phyloP scores from a whole-genome alignment of 768 basidiomycete species.

The Boletus fagicola region DNA sequence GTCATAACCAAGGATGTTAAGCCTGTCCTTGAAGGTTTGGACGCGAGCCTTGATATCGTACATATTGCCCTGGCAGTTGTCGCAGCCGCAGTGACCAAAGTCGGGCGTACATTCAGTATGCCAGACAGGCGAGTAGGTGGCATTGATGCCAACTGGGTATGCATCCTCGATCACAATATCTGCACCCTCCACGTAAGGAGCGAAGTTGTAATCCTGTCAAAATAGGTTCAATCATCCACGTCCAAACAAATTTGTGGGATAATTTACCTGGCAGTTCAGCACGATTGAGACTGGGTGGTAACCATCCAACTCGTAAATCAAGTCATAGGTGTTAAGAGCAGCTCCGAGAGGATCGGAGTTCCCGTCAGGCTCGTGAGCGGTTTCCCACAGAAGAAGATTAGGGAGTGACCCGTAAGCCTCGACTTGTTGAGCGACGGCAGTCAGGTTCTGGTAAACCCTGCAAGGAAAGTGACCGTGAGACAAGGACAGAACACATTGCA shows the following conservation, averaged over 20 bases:
- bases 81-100: slow-evolving; percentile 75
- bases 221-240: neutral
- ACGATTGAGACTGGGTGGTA: slow-evolving; percentile 60
- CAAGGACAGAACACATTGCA: neutral
- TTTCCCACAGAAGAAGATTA: slow-evolving; percentile 71
- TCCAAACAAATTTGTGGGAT: neutral
- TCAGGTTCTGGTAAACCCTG: slow-evolving; percentile 59
- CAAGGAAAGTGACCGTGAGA: neutral
- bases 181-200: slow-evolving; percentile 55
- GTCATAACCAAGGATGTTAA: slow-evolving; percentile 63
- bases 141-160: slow-evolving; percentile 50
- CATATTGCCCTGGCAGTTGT: slow-evolving; percentile 61
- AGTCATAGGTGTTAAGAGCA: slow-evolving; percentile 44
- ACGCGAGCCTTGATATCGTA: slow-evolving; percentile 64
- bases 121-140: slow-evolving; percentile 60
- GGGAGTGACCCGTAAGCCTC: slow-evolving; percentile 60
- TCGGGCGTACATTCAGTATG: slow-evolving; percentile 57
- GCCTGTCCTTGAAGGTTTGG: slow-evolving; percentile 60
- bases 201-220: slow-evolving; percentile 59
- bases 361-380: slow-evolving; percentile 72
- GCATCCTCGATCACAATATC: slow-evolving; percentile 62
- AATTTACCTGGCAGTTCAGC: slow-evolving; percentile 43
- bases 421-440: slow-evolving; percentile 62
- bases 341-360: slow-evolving; percentile 63
- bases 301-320: slow-evolving; percentile 49